Evolutionary conservation across 2,329 filamentous ascomycete species (phyloP), one percentile per base, ranked within the genome.

Genomic region (Fusarium sarcochroum): DNA sequence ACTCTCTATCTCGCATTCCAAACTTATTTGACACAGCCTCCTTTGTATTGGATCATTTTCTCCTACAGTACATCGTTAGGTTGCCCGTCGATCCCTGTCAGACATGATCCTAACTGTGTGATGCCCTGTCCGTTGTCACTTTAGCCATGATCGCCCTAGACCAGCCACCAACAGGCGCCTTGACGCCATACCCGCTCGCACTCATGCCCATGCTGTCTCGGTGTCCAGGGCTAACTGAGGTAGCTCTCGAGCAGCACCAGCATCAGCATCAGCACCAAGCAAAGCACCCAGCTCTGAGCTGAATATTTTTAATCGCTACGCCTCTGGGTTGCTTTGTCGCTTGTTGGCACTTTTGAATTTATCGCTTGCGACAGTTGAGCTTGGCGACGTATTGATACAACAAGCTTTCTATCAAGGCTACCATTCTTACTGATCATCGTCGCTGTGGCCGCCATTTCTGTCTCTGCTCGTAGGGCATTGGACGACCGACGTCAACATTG

Each of bases 111-210:
- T 42, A 35, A 53, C 42, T 38, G 15, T 25, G 23, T 27, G 14
- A 48, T 60, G 35, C n/a, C 35, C 59, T 65, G 46, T 17, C 37
- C 34, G 60, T 60, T 57, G 40, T 63, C 69, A 50, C 45, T 48
- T 56, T 65, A 53, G 37, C 56, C 47, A 58, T 55, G 66, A 69
- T 70, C 71, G 52, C 56, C 58, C 58, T 55, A 44, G 47, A 58
- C 42, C 60, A 72, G 64, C 66, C 62, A 73, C 70, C 63, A 64
- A 68, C 63, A 71, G 62, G 65, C 72, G 72, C 72, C 63, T 70
- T 75, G 63, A 75, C 72, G 72, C 72, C 72, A 53, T 75, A 72
- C 64, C 71, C 71, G 66, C 61, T 44, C 38, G 44, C 38, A 47
- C 48, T 63, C 37, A 32, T 51, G 35, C 54, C 35, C 42, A 47